Evolutionary conservation across 129 eudicot genomes (phyloP).

Genomic region (Flaveria brownii): DNA sequence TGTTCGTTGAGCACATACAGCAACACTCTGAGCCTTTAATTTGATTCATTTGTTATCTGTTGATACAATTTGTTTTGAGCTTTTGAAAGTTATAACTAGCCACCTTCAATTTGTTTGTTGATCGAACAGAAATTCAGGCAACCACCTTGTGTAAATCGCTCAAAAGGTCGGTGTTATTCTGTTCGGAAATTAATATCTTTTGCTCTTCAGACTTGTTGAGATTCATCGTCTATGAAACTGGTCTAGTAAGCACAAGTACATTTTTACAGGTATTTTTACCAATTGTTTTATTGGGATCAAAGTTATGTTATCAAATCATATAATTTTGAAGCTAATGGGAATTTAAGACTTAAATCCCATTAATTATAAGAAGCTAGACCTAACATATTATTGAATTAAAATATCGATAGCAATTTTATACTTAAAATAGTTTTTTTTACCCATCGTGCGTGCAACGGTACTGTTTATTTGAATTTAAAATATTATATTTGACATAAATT

Average conservation of each 20-base stretch:
- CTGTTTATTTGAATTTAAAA: no score
- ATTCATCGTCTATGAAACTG: constrained; percentile 24
- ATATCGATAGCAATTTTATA: no score
- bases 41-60: no score
- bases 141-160: constrained; percentile 22
- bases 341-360: no score
- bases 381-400: no score
- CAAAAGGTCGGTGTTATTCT: constrained; percentile 38
- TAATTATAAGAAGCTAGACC: no score
- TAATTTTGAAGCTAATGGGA: no score
- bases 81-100: no score
- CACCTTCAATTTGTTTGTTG: background rate
- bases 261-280: background rate
- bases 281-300: background rate
- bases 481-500: no score
- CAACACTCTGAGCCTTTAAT: constrained; percentile 29
- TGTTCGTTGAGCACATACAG: constrained; percentile 34
- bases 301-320: background rate
- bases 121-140: constrained; percentile 39
- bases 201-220: constrained; percentile 48
- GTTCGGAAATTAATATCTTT: constrained; percentile 30
- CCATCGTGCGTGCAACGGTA: no score
- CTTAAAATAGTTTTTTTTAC: no score
- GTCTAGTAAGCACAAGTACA: constrained; percentile 42
- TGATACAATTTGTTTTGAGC: no score